Conservation (phyloP, 495 filamentous ascomycete species). For the Daldinia caldariorum region DNA sequence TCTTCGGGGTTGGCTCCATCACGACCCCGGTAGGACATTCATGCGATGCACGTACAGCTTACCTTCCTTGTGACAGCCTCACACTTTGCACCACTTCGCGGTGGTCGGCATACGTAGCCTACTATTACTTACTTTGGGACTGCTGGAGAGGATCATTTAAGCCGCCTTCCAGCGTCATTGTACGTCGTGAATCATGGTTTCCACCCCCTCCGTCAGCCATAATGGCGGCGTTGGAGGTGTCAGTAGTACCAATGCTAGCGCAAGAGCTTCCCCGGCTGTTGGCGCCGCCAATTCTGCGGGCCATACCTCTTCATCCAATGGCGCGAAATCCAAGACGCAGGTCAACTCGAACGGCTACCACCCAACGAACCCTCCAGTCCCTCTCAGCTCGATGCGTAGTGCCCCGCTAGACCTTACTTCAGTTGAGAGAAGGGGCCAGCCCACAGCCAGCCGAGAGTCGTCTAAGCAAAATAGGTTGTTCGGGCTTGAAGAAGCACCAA, state of each 20-base stretch:
- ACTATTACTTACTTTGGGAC: conserved; percentile 19
- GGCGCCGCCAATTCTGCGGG: conserved; percentile 43
- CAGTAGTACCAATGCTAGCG: conserved; percentile 53
- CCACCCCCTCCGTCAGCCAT: conserved; percentile 52
- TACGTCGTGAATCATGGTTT: conserved; percentile 51
- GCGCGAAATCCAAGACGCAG: conserved; percentile 55
- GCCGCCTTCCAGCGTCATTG: conserved; percentile 14
- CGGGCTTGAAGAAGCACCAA: conserved; percentile 88
- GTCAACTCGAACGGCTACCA: conserved; percentile 64
- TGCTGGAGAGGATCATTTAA: conserved; percentile 6
- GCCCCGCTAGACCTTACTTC: conserved; percentile 82
- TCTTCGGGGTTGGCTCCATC: conserved; percentile 8
- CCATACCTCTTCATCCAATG: conserved; percentile 48
- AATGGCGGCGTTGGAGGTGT: conserved; percentile 48
- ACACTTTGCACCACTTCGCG: conserved; percentile 26
- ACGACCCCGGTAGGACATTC: conserved; percentile 14
- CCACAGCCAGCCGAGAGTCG: conserved; percentile 76
- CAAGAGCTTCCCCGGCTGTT: conserved; percentile 61
- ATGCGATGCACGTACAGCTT: conserved; percentile 48
- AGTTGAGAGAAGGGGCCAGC: conserved; percentile 88
- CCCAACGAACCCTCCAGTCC: conserved; percentile 58
- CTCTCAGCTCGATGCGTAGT: conserved; percentile 63
- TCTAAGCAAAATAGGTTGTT: conserved; percentile 80
- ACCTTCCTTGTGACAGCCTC: conserved; percentile 44
- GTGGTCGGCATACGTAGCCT: conserved; percentile 36